Conservation (phyloP, 257 asterid species). For the Penstemon barbatus region DNA sequence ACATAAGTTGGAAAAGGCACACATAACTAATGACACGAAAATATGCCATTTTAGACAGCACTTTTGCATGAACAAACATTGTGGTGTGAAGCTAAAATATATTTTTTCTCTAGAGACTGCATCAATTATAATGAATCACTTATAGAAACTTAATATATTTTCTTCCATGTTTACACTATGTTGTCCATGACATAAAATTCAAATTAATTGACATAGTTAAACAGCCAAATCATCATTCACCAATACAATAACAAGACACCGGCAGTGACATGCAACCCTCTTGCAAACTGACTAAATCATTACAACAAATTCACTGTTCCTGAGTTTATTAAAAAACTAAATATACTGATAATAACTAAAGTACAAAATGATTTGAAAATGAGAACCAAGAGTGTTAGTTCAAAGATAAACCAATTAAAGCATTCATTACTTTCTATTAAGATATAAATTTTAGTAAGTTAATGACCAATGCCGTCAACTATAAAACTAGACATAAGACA, state of each 20-base stretch:
- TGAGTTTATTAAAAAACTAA: conserved; percentile 4
- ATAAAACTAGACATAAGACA: neutral
- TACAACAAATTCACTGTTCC: neutral
- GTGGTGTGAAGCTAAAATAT: too few relatives aligned
- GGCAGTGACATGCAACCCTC: neutral
- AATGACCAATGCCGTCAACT: neutral
- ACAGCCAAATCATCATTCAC: neutral
- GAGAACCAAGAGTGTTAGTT: neutral
- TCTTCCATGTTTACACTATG: too few relatives aligned
- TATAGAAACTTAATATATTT: too few relatives aligned
- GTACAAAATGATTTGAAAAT: neutral
- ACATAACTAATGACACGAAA: neutral
- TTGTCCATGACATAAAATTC: too few relatives aligned
- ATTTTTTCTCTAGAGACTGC: too few relatives aligned
- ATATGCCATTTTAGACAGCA: neutral
- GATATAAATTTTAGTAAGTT: neutral
- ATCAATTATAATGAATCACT: too few relatives aligned
- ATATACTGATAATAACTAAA: neutral
- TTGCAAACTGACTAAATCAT: neutral
- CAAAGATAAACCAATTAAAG: neutral
- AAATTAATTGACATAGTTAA: neutral
- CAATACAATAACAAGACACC: neutral
- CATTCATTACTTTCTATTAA: neutral
- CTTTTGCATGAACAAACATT: too few relatives aligned
- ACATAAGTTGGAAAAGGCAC: neutral